Base-by-base conservation (phyloP, 352 stramenopile species). In the Phytophthora capsici region DNA sequence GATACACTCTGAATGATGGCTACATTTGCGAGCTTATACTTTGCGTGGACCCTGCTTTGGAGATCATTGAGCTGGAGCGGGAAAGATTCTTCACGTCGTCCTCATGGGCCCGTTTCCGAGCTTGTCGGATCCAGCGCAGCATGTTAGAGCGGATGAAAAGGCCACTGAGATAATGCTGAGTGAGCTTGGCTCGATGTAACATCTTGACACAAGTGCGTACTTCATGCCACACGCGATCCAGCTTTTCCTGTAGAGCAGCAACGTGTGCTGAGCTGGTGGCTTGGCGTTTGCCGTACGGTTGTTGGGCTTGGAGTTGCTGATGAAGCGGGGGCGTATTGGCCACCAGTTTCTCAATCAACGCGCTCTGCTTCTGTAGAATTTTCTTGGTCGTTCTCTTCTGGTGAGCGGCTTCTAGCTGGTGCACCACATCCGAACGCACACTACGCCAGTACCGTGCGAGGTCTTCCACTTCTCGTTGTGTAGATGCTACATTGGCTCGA, bases 301-400 rank as follows among this genome's bases (percentile, higher is more conserved):
- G 48, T 38, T 74, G 64, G 0, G 57, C 28, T 9, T 59, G 64
- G 3, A 66, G 40, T 14, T 65, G 44, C 8, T 71, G 62, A 14
- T 63, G 28, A 19, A 71, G 25, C 2, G 36, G 41, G 4, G 52
- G 41, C 4, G 59, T 64, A 32, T 75, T 75, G 4, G 58, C 40
- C 34, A 91, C 56, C 1, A 88, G 58, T 28, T 85, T 74, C 51
- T 93, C 80, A 9, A 93, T 77, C 12, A 88, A 26, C 12, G 69
- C 70, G 19, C 65, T 86, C 38, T 91, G 84, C 12, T 82, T 80
- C 47, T 73, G 80, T 14, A 93, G 66, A 3, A 78, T 49, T 12
- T 67, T 65, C 52, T 93, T 93, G 2, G 81, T 90, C 1, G 65
- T 62, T 20, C 81, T 80, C 49, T 78, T 91, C 56, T 93, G 84